Conservation (phyloP, 257 asterid species). For the Haberlea rhodopensis region DNA sequence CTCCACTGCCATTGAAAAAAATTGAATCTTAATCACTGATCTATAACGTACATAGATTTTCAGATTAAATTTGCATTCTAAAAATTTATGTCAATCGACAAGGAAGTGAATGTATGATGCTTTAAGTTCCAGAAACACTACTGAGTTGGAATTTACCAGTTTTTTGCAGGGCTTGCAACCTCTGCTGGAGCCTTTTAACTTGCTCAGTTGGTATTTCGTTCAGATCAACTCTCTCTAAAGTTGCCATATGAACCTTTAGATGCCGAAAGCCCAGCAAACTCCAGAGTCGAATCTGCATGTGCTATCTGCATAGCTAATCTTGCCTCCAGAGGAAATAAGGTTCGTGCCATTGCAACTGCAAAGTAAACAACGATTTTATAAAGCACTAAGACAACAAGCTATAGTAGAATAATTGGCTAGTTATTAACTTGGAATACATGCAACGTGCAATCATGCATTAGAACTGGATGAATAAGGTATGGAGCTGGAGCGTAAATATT, state of each 20-base stretch:
- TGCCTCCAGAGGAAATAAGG: constrained; percentile 75
- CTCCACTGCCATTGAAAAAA: constrained; percentile 43
- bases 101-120: background rate
- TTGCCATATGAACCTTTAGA: constrained; percentile 42
- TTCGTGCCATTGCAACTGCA: constrained; percentile 88
- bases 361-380: constrained; percentile 7
- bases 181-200: constrained; percentile 60
- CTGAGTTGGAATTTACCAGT: constrained; percentile 51
- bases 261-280: constrained; percentile 68
- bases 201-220: constrained; percentile 76
- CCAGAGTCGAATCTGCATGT: constrained; percentile 62
- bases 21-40: background rate
- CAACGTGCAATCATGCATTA: too few relatives aligned
- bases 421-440: background rate
- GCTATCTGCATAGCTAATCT: constrained; percentile 81
- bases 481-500: background rate
- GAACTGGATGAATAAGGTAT: background rate
- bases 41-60: background rate
- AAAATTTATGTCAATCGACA: background rate
- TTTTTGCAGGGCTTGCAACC: constrained; percentile 69
- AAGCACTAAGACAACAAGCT: background rate
- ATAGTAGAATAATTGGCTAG: background rate
- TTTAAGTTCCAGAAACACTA: background rate
- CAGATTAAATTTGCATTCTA: background rate
- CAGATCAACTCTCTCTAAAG: constrained; percentile 59